A percentile compares a stretch with the other conserved stretches of the same genome.
phyloP scores from a whole-genome alignment of 2,329 filamentous ascomycete genomes.

The Aureobasidium sp. region DNA sequence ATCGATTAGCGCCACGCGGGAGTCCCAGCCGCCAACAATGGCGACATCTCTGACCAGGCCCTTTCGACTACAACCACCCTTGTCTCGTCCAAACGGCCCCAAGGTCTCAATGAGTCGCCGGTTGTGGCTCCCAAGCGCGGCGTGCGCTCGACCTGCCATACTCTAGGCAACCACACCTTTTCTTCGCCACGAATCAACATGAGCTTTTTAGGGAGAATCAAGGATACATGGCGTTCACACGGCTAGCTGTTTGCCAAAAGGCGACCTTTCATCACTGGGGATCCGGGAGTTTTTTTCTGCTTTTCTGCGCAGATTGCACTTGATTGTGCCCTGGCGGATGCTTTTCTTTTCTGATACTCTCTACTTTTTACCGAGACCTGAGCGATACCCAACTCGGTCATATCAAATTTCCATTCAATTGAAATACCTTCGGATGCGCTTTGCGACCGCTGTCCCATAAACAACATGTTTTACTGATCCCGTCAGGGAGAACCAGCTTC shows the following conservation, averaged over 20 bases:
- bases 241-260: not conserved
- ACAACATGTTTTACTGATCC: not conserved
- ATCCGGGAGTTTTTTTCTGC: constrained; percentile 2
- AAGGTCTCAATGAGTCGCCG: constrained; percentile 4
- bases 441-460: not conserved
- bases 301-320: not conserved
- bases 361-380: constrained; percentile 1
- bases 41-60: not conserved
- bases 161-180: constrained; percentile 9
- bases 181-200: constrained; percentile 12
- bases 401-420: not conserved
- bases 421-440: not conserved
- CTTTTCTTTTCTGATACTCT: not conserved
- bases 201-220: constrained; percentile 13
- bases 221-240: constrained; percentile 10
- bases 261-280: not conserved
- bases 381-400: constrained; percentile 9
- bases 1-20: constrained; percentile 49
- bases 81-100: not conserved
- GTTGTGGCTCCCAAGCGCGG: constrained; percentile 14
- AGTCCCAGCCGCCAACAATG: constrained; percentile 16
- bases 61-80: constrained; percentile 6
- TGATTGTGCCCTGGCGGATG: not conserved
- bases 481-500: not conserved
- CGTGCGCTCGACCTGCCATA: constrained; percentile 12